Evolutionary conservation across 1,284 basidiomycete genomes (phyloP).

Genomic region (Puccinia coronata): DNA sequence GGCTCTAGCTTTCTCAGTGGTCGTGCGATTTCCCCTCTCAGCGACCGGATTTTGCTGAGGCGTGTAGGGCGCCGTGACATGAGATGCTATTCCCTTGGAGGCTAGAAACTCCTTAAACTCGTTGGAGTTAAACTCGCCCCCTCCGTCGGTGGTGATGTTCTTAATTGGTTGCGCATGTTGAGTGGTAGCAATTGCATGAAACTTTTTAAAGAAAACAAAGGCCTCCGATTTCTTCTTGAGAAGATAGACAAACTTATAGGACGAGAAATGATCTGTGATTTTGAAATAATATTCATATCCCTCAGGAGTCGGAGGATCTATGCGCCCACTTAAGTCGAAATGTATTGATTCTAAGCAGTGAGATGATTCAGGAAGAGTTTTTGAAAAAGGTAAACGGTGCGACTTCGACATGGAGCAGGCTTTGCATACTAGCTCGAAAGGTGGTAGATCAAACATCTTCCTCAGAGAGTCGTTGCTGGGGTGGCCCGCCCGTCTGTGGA

Average conservation of each 20-base stretch:
- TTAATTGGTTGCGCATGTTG: conserved; percentile 56
- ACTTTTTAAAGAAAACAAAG: conserved; percentile 15
- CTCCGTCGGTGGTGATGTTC: conserved; percentile 58
- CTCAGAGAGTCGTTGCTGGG: neutral
- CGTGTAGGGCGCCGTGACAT: conserved; percentile 6
- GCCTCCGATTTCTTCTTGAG: conserved; percentile 28
- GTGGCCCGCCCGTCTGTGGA: conserved; percentile 19
- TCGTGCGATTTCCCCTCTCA: conserved; percentile 24
- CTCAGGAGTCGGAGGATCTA: neutral
- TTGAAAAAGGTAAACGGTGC: conserved; percentile 2
- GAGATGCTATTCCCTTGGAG: conserved; percentile 41
- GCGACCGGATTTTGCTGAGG: conserved; percentile 1
- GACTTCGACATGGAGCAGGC: conserved; percentile 20
- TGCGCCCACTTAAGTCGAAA: neutral
- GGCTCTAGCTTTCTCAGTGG: neutral
- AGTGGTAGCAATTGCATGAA: conserved; percentile 49
- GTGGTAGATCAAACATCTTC: neutral
- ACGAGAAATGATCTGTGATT: neutral
- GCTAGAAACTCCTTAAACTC: conserved; percentile 35
- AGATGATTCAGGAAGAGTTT: neutral
- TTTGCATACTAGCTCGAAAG: neutral
- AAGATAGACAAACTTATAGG: neutral
- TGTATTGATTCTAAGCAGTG: neutral
- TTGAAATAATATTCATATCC: conserved; percentile 11
- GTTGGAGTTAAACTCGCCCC: conserved; percentile 48